Conservation (phyloP, 2,329 filamentous ascomycete species). For the Fusarium verticillioides region DNA sequence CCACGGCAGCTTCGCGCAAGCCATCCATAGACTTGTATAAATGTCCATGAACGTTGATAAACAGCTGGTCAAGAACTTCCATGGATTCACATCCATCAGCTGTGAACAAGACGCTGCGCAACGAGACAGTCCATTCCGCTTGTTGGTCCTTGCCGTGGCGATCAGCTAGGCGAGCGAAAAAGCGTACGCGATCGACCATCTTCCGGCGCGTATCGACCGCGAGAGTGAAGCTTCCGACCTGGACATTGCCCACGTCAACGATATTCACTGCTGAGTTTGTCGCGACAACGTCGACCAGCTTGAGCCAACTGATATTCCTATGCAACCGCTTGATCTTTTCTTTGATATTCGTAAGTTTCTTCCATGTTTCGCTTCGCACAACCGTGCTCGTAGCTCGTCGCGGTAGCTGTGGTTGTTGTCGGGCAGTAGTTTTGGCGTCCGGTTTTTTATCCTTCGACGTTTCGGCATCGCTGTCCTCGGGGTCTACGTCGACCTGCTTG, state of each 20-base stretch:
- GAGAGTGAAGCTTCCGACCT: constrained; percentile 85
- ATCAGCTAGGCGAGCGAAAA: constrained; percentile 81
- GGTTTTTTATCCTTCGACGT: constrained; percentile 40
- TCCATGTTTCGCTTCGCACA: constrained; percentile 80
- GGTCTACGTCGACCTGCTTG: constrained; percentile 48
- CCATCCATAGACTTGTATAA: constrained; percentile 87
- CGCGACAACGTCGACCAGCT: constrained; percentile 88
- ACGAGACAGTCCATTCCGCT: constrained; percentile 92
- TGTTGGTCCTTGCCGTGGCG: constrained; percentile 70
- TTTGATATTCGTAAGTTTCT: constrained; percentile 79
- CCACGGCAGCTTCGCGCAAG: constrained; percentile 87
- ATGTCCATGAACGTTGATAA: constrained; percentile 90
- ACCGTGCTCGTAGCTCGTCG: constrained; percentile 22
- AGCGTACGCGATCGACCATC: constrained; percentile 88
- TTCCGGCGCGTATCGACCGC: constrained; percentile 92
- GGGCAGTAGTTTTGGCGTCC: constrained; percentile 43
- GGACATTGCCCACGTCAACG: constrained; percentile 83
- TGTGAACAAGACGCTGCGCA: constrained; percentile 89
- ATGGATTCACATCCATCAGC: constrained; percentile 85
- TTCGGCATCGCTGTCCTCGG: constrained; percentile 45
- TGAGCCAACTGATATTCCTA: constrained; percentile 86
- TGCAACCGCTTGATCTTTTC: constrained; percentile 89
- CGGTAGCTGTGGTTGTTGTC: constrained; percentile 25
- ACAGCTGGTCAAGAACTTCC: constrained; percentile 88
- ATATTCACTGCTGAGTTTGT: constrained; percentile 82